Evolutionary conservation across 768 basidiomycete species (phyloP).

Genomic region (Mrakia gelida): DNA sequence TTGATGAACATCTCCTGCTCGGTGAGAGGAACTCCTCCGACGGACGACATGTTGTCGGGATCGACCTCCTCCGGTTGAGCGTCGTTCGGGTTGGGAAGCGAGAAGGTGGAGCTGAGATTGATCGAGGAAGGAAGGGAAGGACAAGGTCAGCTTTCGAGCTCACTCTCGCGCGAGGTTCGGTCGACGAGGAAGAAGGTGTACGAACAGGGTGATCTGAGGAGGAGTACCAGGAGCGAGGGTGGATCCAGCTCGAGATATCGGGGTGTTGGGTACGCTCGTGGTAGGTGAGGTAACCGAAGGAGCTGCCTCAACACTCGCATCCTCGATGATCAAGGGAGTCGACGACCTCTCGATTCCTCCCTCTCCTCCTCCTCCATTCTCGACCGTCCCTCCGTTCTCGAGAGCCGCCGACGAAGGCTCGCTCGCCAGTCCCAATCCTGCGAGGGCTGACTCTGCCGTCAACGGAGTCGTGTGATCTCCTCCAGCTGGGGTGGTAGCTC

Average conservation of each 20-base stretch:
- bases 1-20: conserved; percentile 87
- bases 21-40: conserved; percentile 43
- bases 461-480: conserved; percentile 4
- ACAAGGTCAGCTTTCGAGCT: conserved; percentile 18
- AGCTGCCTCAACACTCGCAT: background rate
- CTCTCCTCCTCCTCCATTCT: background rate
- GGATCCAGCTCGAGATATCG: background rate
- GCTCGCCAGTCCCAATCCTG: background rate
- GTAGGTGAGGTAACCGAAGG: background rate
- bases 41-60: conserved; percentile 6
- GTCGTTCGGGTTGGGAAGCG: conserved; percentile 44
- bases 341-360: conserved; percentile 1
- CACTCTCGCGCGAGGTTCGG: background rate
- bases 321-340: conserved; percentile 6
- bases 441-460: background rate
- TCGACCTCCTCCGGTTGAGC: conserved; percentile 22
- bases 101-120: conserved; percentile 35
- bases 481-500: conserved; percentile 37
- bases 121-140: background rate
- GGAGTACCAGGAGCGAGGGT: background rate
- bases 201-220: conserved; percentile 27
- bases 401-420: background rate
- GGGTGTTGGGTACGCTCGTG: background rate
- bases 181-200: background rate
- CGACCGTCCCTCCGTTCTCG: background rate